Conservation (phyloP, 2,329 filamentous ascomycete species). For the Daldinia eschscholtzii region DNA sequence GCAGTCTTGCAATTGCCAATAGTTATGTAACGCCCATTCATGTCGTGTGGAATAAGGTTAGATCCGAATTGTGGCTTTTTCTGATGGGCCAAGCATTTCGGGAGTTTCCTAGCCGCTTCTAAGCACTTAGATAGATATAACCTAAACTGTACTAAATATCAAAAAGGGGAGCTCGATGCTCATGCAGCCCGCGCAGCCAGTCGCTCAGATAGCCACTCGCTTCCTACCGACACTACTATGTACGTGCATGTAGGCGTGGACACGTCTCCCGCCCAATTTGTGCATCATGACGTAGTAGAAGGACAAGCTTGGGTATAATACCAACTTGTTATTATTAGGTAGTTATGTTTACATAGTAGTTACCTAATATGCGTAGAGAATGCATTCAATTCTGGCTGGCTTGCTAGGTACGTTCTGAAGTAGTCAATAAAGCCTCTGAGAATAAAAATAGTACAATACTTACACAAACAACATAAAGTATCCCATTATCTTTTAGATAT, state of each 20-base stretch:
- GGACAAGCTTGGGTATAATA: conserved; percentile 12
- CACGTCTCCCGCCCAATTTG: conserved; percentile 7
- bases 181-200: background rate
- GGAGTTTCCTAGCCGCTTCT: conserved; percentile 22
- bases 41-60: conserved; percentile 26
- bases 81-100: conserved; percentile 19
- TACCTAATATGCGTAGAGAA: too few species aligned
- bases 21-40: too few species aligned
- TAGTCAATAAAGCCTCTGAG: background rate
- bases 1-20: too few species aligned
- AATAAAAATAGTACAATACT: background rate
- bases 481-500: background rate
- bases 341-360: background rate
- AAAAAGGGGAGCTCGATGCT: background rate
- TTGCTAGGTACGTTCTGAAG: background rate
- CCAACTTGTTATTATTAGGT: background rate
- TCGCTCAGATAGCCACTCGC: too few species aligned
- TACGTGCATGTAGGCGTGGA: background rate
- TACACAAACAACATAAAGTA: background rate
- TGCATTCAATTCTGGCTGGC: background rate
- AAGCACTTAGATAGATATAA: background rate
- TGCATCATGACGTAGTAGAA: conserved; percentile 24
- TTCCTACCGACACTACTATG: background rate
- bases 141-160: background rate
- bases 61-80: conserved; percentile 28